These are phyloP conservation scores for Lepidopterella palustris DNA, from an alignment of 495 filamentous ascomycete genomes.

Conservation along the genomic window DNA sequence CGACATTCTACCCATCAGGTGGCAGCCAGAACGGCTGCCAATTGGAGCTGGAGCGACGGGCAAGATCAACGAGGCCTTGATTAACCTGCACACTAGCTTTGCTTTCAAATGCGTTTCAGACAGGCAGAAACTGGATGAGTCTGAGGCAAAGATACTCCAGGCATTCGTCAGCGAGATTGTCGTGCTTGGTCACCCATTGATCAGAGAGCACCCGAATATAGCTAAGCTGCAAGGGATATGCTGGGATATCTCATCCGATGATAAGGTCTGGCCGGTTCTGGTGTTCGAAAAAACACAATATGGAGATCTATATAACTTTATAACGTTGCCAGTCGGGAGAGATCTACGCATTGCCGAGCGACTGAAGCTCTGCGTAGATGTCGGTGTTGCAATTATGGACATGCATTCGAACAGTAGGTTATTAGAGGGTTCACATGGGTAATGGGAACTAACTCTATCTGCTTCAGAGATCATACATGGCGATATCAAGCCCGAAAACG, in stretches of 20 bases:
- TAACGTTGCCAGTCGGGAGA: slow-evolving; percentile 1
- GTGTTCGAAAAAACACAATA: slow-evolving; percentile 24
- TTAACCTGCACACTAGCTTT: slow-evolving; percentile 14
- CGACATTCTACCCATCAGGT: slow-evolving; percentile 22
- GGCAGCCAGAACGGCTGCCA: slow-evolving; percentile 6
- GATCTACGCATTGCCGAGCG: slow-evolving; percentile 13
- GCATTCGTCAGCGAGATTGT: slow-evolving; percentile 6
- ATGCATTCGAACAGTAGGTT: slow-evolving; percentile 23
- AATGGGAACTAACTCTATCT: too few relatives aligned
- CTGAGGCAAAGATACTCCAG: not conserved
- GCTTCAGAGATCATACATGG: slow-evolving; percentile 32
- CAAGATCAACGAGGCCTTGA: slow-evolving; percentile 11
- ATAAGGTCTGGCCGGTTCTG: slow-evolving; percentile 25
- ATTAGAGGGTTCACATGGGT: too few relatives aligned
- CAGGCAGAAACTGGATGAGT: slow-evolving; percentile 1
- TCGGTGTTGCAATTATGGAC: slow-evolving; percentile 19
- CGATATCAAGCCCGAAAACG: slow-evolving; percentile 36
- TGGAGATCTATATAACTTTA: slow-evolving; percentile 23
- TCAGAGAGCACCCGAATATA: slow-evolving; percentile 19
- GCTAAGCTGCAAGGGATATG: slow-evolving; percentile 20
- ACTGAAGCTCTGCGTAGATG: slow-evolving; percentile 14
- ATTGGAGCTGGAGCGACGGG: slow-evolving; percentile 14
- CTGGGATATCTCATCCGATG: slow-evolving; percentile 16
- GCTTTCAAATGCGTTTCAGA: too few relatives aligned
- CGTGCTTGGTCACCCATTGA: slow-evolving; percentile 6